Percentiles rank a stretch among this genome's conserved stretches.
Evolutionary conservation across 164 flowering plant species (phyloP).

Genomic region (Warburgia ugandensis): DNA sequence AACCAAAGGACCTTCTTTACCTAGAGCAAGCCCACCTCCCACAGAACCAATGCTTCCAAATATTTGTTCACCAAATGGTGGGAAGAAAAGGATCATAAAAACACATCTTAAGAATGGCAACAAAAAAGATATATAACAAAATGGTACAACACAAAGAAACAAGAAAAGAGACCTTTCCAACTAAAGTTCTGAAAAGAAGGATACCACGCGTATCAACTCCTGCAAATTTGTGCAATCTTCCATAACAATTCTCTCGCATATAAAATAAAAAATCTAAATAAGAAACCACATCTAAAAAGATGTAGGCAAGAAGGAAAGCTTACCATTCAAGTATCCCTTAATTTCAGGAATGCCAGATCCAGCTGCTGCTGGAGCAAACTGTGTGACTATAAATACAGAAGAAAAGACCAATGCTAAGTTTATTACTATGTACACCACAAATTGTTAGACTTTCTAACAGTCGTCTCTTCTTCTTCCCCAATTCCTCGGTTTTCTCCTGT

Average conservation of each 20-base stretch:
- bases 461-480: too few species aligned
- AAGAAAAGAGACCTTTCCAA: slow-evolving; percentile 65
- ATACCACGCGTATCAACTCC: slow-evolving; percentile 91
- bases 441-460: too few species aligned
- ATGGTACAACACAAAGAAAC: neutral
- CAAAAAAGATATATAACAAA: neutral
- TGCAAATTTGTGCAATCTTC: slow-evolving; percentile 29
- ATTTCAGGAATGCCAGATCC: slow-evolving; percentile 99
- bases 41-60: slow-evolving; percentile 99
- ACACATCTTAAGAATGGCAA: neutral
- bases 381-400: slow-evolving; percentile 79
- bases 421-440: slow-evolving; percentile 58
- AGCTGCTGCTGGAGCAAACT: slow-evolving; percentile 93
- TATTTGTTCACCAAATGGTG: slow-evolving; percentile 36
- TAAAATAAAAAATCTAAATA: neutral
- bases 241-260: slow-evolving; percentile 6
- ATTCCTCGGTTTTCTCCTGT: too few species aligned
- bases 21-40: slow-evolving; percentile 96
- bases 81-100: neutral
- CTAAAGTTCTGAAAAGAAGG: slow-evolving; percentile 88
- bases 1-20: slow-evolving; percentile 99
- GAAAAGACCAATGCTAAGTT: slow-evolving; percentile 77
- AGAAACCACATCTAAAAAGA: neutral
- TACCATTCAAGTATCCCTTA: slow-evolving; percentile 96
- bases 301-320: neutral